phyloP scores from a whole-genome alignment of 441 rosid species.

The Isatis lusitanica region DNA sequence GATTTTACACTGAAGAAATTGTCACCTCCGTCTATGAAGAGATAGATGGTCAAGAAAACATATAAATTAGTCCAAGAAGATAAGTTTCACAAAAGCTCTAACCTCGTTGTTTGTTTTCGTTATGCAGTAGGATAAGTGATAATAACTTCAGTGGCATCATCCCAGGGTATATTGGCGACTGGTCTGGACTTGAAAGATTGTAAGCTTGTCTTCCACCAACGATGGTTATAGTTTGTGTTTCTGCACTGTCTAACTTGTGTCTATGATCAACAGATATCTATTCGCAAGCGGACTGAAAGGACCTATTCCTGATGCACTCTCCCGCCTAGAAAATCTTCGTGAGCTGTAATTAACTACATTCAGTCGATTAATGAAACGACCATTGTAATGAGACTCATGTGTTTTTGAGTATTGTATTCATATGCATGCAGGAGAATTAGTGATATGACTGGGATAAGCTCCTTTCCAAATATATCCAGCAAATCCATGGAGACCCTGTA shows the following conservation, averaged over 20 bases:
- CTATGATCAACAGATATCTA: constrained; percentile 10
- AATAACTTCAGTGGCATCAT: constrained; percentile 31
- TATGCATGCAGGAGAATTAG: background rate
- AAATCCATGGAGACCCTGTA: background rate
- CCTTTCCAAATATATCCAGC: constrained; percentile 15
- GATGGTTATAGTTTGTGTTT: background rate
- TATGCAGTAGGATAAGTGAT: constrained; percentile 25
- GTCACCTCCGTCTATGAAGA: background rate
- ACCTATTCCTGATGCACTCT: background rate
- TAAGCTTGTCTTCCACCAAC: background rate
- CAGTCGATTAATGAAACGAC: background rate
- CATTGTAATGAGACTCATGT: background rate
- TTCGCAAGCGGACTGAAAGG: background rate
- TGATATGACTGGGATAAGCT: background rate
- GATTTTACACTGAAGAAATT: too few relatives aligned
- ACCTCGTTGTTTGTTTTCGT: background rate
- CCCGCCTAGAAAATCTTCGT: background rate
- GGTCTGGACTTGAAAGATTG: constrained; percentile 12
- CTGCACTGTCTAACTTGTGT: background rate
- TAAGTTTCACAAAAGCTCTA: background rate
- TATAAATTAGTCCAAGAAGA: background rate
- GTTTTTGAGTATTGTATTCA: background rate
- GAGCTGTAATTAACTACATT: background rate
- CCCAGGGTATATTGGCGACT: constrained; percentile 27
- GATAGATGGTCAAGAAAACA: background rate